Conservation (phyloP, 1,284 basidiomycete species). For the Trametes pubescens region DNA sequence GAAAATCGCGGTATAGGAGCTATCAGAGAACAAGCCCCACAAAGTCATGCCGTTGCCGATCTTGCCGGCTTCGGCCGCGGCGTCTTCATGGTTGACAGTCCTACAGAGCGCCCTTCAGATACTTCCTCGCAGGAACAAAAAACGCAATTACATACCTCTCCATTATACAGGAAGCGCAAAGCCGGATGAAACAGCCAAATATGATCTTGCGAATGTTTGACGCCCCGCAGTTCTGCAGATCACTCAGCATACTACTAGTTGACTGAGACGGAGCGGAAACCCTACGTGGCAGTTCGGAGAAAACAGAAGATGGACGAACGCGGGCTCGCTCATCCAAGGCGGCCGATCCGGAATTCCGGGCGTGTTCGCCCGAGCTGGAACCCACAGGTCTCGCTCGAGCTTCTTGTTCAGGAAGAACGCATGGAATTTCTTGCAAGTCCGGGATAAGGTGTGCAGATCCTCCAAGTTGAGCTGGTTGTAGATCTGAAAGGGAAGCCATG, state of each 20-base stretch:
- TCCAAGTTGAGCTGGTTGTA: no score
- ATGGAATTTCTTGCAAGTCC: no score
- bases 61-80: neutral
- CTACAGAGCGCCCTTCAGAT: neutral
- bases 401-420: no score
- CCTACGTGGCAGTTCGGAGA: neutral
- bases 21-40: neutral
- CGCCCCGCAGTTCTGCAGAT: neutral
- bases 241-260: neutral
- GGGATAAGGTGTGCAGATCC: no score
- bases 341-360: no score
- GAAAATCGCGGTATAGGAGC: no score
- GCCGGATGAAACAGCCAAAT: neutral
- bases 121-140: neutral
- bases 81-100: neutral
- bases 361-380: no score
- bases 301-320: no score
- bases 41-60: neutral
- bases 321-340: no score
- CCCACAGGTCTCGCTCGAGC: no score
- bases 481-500: no score
- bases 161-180: neutral
- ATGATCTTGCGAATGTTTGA: neutral
- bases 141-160: neutral
- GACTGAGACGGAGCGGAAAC: neutral